Percentiles rank a stretch among this genome's conserved stretches.
These are phyloP conservation scores for Eucalyptus paniculata DNA, from an alignment of 345 rosid species.

Conservation along the genomic window DNA sequence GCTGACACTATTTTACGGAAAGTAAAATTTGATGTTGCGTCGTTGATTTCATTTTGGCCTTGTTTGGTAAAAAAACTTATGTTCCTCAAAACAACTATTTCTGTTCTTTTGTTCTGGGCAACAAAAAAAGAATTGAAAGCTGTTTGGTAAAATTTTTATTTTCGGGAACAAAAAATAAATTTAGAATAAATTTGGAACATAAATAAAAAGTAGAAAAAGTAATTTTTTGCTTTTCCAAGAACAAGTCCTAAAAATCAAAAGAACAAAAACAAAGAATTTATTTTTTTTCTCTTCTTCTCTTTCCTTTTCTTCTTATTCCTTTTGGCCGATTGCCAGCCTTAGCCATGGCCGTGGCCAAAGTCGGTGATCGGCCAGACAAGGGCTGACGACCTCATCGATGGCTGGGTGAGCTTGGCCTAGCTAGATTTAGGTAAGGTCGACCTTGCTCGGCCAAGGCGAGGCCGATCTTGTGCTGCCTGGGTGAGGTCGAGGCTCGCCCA, in stretches of 20 bases:
- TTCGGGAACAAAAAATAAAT: fast-evolving
- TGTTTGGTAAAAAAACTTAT: too few species aligned
- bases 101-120: fast-evolving
- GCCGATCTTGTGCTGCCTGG: fast-evolving
- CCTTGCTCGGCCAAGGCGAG: fast-evolving
- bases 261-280: too few species aligned
- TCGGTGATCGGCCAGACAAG: fast-evolving
- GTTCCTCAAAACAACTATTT: fast-evolving
- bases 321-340: too few species aligned
- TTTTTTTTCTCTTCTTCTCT: too few species aligned
- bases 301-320: too few species aligned
- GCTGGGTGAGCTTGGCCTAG: too few species aligned
- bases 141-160: too few species aligned
- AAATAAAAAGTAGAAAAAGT: fast-evolving
- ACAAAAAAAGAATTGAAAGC: too few species aligned
- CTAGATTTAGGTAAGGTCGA: too few species aligned
- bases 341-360: fast-evolving
- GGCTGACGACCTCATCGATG: fast-evolving
- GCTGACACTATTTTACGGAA: not conserved
- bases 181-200: fast-evolving
- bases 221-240: fast-evolving
- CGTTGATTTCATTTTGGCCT: not conserved
- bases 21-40: not conserved
- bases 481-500: fast-evolving
- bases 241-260: too few species aligned